These are phyloP conservation scores for Fusarium austroafricanum DNA, from an alignment of 2,329 filamentous ascomycete genomes.

Conservation along the genomic window DNA sequence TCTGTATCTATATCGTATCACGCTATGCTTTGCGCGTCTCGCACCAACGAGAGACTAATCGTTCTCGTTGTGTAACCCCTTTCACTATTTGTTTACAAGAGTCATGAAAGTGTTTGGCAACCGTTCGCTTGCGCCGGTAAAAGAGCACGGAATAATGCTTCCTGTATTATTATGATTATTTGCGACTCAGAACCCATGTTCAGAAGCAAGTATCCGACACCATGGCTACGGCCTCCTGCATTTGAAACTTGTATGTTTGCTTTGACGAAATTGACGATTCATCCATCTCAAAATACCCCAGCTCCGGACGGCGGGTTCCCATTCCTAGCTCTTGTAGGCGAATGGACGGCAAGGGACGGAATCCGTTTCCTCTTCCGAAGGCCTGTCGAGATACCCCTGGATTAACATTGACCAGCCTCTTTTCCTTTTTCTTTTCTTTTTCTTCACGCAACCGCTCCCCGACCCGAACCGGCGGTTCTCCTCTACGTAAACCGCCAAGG, in stretches of 20 bases:
- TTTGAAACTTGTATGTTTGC: slow-evolving; percentile 35
- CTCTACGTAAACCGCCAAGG: slow-evolving; percentile 14
- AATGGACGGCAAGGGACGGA: slow-evolving; percentile 22
- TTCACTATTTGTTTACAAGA: neutral
- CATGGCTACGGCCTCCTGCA: slow-evolving; percentile 17
- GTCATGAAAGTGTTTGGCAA: neutral
- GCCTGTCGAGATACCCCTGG: slow-evolving; percentile 6
- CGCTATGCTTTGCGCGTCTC: slow-evolving; percentile 1
- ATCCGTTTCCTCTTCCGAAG: slow-evolving; percentile 27
- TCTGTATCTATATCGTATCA: neutral
- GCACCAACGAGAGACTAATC: neutral
- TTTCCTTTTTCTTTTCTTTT: neutral
- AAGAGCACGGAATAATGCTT: slow-evolving; percentile 4
- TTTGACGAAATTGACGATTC: slow-evolving; percentile 32
- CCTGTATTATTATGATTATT: slow-evolving; percentile 2
- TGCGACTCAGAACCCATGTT: slow-evolving; percentile 25
- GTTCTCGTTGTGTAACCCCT: slow-evolving; percentile 6
- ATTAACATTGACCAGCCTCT: slow-evolving; percentile 2
- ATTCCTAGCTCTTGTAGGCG: slow-evolving; percentile 25
- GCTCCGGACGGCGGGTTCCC: slow-evolving; percentile 14
- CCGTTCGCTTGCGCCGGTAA: slow-evolving; percentile 14
- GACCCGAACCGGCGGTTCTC: slow-evolving; percentile 41
- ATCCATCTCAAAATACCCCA: slow-evolving; percentile 22
- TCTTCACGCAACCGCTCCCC: slow-evolving; percentile 19
- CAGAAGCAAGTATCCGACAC: slow-evolving; percentile 18